Evolutionary conservation across 768 basidiomycete genomes (phyloP).

Genomic region (Phanerochaete carnosa): DNA sequence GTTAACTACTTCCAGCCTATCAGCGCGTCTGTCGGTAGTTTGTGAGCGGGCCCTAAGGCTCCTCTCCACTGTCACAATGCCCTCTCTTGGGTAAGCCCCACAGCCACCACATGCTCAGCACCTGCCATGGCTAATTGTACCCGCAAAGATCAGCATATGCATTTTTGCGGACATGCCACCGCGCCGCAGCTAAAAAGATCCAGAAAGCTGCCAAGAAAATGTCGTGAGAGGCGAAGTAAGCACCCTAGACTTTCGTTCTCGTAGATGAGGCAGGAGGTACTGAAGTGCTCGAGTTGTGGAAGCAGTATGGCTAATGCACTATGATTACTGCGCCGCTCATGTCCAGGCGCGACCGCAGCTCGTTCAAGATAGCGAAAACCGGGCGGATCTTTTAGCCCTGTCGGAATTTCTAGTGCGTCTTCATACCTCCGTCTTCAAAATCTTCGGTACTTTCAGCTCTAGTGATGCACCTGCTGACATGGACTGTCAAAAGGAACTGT

Average conservation of each 20-base stretch:
- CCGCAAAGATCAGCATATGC: too few relatives aligned
- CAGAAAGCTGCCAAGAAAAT: too few relatives aligned
- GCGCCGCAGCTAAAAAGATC: background rate
- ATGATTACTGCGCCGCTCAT: background rate
- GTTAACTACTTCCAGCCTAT: background rate
- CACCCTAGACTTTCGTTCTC: background rate
- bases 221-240: background rate
- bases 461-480: background rate
- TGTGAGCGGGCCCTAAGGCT: background rate
- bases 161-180: background rate
- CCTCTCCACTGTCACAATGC: background rate
- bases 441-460: background rate
- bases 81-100: background rate
- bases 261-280: background rate
- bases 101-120: background rate
- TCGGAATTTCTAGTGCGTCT: background rate
- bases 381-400: background rate
- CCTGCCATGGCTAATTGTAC: background rate
- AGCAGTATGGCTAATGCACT: background rate
- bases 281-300: background rate
- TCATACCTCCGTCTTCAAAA: background rate
- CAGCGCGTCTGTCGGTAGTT: constrained; percentile 1
- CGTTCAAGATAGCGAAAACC: too few relatives aligned
- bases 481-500: background rate
- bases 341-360: too few relatives aligned